Evolutionary conservation across 2,329 filamentous ascomycete genomes (phyloP), one percentile per base, ranked within the genome.

Genomic region (Ceratocystis harringtonii): DNA sequence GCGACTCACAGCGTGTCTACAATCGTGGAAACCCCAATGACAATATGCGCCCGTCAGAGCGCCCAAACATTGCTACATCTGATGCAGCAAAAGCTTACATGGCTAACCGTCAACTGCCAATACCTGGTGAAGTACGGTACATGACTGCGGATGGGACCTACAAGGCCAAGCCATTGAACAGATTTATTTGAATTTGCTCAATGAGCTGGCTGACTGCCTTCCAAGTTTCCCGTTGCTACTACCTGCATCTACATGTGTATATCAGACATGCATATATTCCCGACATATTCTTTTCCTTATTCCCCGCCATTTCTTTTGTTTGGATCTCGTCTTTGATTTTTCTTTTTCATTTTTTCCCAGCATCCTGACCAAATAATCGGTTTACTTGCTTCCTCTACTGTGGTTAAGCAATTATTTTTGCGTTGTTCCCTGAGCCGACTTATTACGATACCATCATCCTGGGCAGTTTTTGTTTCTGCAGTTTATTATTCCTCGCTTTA

Each of bases 91-190:
- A 32, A n/a, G 15, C 3, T 3, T 58, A 28, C 22, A 30, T 17
- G 7, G 25, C 28, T 4, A 32, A 58, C n/a, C 52, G 52, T 30
- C 52, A n/a, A 8, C 52, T 32, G 52, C 52, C 52, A 25, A 12
- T 32, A 17, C 28, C 28, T 32, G 2, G 32, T 17, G 25, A 25
- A 25, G 25, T 61, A 15, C 7, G 36, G 3, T 65, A 36, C 32
- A 61, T 61, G 25, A 61, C 64, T 48, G 64, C 64, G 4, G 64
- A 61, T 19, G 64, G 64, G 4, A 52, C n/a, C 19, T 50, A 61
- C 43, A 65, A 65, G 57, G 36, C 43, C 32, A 52, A 50, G 43
- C 57, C 7, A 19, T 22, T 30, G 36, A 65, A 65, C 30, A 52
- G 8, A n/a, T 65, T 65, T 28, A 43, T 57, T n/a, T 41, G 36